phyloP scores from a whole-genome alignment of 768 basidiomycete genomes.

The Mycena sanguinolenta region DNA sequence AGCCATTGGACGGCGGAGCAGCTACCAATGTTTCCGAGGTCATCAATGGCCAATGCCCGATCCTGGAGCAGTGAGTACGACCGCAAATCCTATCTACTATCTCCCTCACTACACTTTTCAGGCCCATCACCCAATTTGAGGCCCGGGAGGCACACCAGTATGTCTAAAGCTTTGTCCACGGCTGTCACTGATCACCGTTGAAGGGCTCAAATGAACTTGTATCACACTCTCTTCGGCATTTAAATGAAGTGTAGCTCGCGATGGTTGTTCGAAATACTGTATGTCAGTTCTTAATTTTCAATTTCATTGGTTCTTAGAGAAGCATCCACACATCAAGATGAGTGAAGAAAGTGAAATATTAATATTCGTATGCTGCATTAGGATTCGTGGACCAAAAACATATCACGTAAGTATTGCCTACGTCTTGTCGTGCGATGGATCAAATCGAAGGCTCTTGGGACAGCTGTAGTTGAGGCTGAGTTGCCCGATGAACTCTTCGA shows the following conservation, averaged over 20 bases:
- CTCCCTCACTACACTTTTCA: background rate
- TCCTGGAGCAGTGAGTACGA: slow-evolving; percentile 25
- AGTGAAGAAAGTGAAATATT: too few relatives aligned
- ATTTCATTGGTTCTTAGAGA: background rate
- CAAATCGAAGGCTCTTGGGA: background rate
- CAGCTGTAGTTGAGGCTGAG: background rate
- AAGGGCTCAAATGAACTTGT: slow-evolving; percentile 28
- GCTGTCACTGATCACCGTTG: background rate
- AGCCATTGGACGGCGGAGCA: slow-evolving; percentile 22
- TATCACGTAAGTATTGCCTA: too few relatives aligned
- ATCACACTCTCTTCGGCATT: slow-evolving; percentile 22
- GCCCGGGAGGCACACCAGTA: slow-evolving; percentile 20
- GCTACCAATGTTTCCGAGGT: slow-evolving; percentile 31
- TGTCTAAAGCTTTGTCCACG: background rate
- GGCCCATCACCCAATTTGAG: slow-evolving; percentile 17
- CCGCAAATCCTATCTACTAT: background rate
- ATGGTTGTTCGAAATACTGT: background rate
- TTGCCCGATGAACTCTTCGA: background rate
- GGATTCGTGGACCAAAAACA: too few relatives aligned
- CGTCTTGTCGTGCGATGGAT: background rate
- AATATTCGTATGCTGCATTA: too few relatives aligned
- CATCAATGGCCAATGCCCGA: slow-evolving; percentile 33
- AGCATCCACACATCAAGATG: too few relatives aligned
- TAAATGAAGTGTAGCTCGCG: background rate
- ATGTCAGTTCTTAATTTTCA: background rate